These are phyloP conservation scores for Thalassia testudinum DNA, from an alignment of 116 monocot species.

Conservation along the genomic window DNA sequence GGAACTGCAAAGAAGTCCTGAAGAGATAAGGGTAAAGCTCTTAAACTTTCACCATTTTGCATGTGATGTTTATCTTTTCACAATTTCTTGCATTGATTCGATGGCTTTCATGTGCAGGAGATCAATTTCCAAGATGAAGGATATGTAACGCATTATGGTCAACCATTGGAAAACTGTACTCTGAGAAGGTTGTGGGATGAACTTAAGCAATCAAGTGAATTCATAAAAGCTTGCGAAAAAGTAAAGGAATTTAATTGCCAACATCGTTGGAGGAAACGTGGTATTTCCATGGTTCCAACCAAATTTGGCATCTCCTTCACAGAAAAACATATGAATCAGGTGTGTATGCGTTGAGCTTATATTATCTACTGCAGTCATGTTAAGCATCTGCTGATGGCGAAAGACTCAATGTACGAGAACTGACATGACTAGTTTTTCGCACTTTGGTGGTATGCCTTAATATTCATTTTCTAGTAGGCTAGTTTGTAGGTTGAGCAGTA, in stretches of 20 bases:
- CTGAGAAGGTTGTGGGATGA: slow-evolving; percentile 59
- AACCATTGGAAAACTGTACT: slow-evolving; percentile 56
- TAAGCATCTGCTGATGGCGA: no score
- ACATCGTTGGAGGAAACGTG: slow-evolving; percentile 91
- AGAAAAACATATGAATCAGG: slow-evolving; percentile 81
- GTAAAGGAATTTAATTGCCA: slow-evolving; percentile 42
- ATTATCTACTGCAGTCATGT: no score
- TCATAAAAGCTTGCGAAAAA: slow-evolving; percentile 32
- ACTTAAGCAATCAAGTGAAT: slow-evolving; percentile 64
- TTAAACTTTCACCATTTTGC: background rate
- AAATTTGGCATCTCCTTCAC: slow-evolving; percentile 99
- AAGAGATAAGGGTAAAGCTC: slow-evolving; percentile 62
- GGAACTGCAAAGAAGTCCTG: slow-evolving; percentile 77
- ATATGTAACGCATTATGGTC: slow-evolving; percentile 65
- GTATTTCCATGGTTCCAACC: slow-evolving; percentile 81
- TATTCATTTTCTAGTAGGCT: no score
- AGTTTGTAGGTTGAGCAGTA: no score
- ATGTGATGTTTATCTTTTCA: no score
- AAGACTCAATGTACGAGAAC: no score
- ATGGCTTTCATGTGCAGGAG: slow-evolving; percentile 29
- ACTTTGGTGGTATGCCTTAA: no score
- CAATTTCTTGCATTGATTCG: no score
- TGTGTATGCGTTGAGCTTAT: slow-evolving; percentile 2
- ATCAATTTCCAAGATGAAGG: slow-evolving; percentile 81
- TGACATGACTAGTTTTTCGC: no score